A percentile compares a stretch with the other conserved stretches of the same genome.
phyloP scores from a whole-genome alignment of 768 basidiomycete species.

The Rhizopogon vesiculosus region DNA sequence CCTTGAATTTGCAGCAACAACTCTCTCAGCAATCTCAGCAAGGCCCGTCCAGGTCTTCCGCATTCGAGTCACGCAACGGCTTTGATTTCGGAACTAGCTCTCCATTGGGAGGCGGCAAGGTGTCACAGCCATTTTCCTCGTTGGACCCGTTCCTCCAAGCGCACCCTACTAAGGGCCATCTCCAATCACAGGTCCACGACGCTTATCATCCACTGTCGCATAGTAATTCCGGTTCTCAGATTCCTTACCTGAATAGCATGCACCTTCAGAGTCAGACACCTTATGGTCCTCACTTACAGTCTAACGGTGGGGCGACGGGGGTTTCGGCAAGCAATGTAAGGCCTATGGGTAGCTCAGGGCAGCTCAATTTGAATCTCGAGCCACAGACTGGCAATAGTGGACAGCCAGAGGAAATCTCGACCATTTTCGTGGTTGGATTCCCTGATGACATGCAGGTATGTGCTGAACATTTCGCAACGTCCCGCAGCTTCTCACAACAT shows the following conservation, averaged over 20 bases:
- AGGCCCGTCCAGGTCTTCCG: slow-evolving; percentile 16
- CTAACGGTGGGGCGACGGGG: slow-evolving; percentile 30
- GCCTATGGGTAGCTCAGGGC: slow-evolving; percentile 25
- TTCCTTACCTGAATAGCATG: slow-evolving; percentile 33
- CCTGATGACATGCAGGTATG: slow-evolving; percentile 97
- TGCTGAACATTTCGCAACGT: slow-evolving; percentile 12
- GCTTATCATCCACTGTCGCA: slow-evolving; percentile 29
- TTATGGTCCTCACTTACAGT: slow-evolving; percentile 63
- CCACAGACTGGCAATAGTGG: slow-evolving; percentile 17
- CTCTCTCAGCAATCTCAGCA: slow-evolving; percentile 32
- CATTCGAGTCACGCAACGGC: slow-evolving; percentile 19
- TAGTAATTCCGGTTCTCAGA: slow-evolving; percentile 26
- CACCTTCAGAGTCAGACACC: slow-evolving; percentile 71
- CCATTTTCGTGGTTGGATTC: slow-evolving; percentile 98
- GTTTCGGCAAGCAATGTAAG: slow-evolving; percentile 14
- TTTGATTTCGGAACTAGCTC: slow-evolving; percentile 29
- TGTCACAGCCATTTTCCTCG: slow-evolving; percentile 24
- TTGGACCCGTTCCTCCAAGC: slow-evolving; percentile 30
- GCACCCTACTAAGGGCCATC: slow-evolving; percentile 22
- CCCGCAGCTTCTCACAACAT: slow-evolving; percentile 11
- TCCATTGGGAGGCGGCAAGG: slow-evolving; percentile 17
- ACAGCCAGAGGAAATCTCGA: slow-evolving; percentile 84
- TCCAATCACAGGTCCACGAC: slow-evolving; percentile 23
- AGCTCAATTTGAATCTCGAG: slow-evolving; percentile 20
- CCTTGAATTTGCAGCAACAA: slow-evolving; percentile 26